Evolutionary conservation across 768 basidiomycete species (phyloP), one percentile per base, ranked within the genome.

Genomic region (Trametes villosa): DNA sequence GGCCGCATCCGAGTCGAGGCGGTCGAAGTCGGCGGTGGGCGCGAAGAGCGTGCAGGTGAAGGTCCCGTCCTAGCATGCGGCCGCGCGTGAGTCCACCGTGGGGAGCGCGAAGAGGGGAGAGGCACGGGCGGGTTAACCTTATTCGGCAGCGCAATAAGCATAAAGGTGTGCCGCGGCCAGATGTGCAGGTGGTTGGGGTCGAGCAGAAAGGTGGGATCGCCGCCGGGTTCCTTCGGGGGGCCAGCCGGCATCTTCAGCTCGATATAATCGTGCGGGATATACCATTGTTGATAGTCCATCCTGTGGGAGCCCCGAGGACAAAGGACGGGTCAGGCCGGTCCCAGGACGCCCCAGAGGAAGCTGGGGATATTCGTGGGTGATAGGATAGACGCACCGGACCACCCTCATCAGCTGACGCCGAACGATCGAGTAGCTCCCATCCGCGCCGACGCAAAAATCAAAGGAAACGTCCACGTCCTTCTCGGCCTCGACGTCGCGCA

Each of bases 81-180:
- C 54, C 52, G 46, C 27, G 54, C 64, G 56, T 65, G 59, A 61
- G 60, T 40, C 27, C 65, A 57, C 56, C 55, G 55, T 50, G 33
- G 33, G 53, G 45, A 22, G 56, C 27, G 62, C 56, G 68, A 71
- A 74, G 70, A 70, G 70, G 72, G 53, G n/a, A n/a, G 56, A 60
- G 54, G 49, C 45, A 65, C 61, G 63, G 69, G 69, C 68, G 60
- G 41, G 12, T 78, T 77, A 77, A 96, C 96, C 83, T 92, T 89
- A 81, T 99, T 99, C 66, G 96, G 95, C 58, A 99, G 86, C 22
- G 94, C 96, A 70, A 99, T 98, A 69, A 99, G 86, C 96, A 99
- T 99, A 82, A 98, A 98, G 47, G 94, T 93, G 75, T 95, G 92
- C 72, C 96, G 90, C 65, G 96, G 97, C 96, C 96, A 99, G 70